These are phyloP conservation scores for Rubia balearica DNA, from an alignment of 305 asterid species.

Conservation along the genomic window DNA sequence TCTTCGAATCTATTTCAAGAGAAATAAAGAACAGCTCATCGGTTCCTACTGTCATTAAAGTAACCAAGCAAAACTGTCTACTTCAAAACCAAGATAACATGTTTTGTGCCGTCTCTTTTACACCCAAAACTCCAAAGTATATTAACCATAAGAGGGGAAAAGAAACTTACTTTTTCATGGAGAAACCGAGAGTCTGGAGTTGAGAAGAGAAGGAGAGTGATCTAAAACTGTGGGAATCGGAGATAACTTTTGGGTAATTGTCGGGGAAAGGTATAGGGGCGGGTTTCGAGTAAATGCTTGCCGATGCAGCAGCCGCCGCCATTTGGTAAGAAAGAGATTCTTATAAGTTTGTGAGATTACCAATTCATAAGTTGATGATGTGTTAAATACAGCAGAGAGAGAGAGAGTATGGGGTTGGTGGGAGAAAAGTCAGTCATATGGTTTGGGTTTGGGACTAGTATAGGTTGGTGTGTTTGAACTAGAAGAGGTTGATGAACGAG, in stretches of 20 bases:
- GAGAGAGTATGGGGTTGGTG: too few relatives aligned
- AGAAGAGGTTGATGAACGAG: too few relatives aligned
- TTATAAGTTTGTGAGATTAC: neutral
- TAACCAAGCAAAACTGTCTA: neutral
- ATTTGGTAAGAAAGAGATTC: neutral
- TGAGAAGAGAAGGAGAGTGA: constrained; percentile 53
- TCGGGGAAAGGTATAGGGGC: constrained; percentile 9
- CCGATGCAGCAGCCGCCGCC: constrained; percentile 43
- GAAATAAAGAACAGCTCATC: neutral
- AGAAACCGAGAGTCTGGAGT: constrained; percentile 20
- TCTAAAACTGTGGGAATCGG: constrained; percentile 27
- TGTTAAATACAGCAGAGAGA: too few relatives aligned
- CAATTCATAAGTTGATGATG: neutral
- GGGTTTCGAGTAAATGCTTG: constrained; percentile 19
- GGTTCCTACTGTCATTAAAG: neutral
- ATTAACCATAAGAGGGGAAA: neutral
- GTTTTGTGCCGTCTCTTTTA: neutral
- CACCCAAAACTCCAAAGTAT: too few relatives aligned
- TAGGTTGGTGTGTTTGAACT: too few relatives aligned
- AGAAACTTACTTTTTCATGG: constrained; percentile 42
- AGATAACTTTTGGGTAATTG: constrained; percentile 16
- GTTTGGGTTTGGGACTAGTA: too few relatives aligned
- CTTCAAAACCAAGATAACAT: neutral
- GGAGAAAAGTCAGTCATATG: too few relatives aligned
- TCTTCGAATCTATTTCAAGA: neutral